Conservation (phyloP, 2,329 filamentous ascomycete species). For the Leptographium radiaticola region DNA sequence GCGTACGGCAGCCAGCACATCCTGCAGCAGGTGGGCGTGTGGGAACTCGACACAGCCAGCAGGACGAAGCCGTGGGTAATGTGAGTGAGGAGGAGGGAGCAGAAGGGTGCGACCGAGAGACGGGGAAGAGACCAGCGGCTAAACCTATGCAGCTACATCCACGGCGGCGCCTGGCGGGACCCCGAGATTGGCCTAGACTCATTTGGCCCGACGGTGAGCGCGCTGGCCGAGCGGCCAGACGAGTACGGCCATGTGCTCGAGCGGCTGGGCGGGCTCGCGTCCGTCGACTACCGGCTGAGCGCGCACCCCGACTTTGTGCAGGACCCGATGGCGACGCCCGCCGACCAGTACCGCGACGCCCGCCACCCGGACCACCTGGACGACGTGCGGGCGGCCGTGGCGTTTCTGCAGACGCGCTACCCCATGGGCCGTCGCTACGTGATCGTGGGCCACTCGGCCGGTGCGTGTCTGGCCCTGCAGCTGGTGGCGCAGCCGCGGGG, state of each 20-base stretch:
- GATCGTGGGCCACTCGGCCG: not conserved
- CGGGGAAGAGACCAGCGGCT: too few relatives aligned
- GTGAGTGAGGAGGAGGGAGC: not conserved
- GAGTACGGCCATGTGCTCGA: not conserved
- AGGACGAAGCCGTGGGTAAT: not conserved
- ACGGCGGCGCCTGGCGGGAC: slow-evolving; percentile 1
- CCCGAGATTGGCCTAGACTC: not conserved
- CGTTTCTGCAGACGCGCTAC: not conserved
- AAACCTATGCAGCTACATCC: not conserved
- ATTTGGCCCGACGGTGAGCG: not conserved
- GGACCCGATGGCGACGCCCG: not conserved
- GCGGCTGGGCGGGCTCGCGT: not conserved
- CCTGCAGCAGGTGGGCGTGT: not conserved
- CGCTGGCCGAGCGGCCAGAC: not conserved
- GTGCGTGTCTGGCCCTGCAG: not conserved
- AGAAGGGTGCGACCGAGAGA: too few relatives aligned
- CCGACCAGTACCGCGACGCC: not conserved
- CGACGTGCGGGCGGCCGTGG: not conserved
- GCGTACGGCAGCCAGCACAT: not conserved
- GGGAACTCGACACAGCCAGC: not conserved
- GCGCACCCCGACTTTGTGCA: not conserved
- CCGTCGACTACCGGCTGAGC: not conserved
- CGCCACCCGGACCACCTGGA: slow-evolving; percentile 1
- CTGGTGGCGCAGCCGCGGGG: not conserved
- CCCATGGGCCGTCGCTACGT: not conserved